Percentiles rank a stretch among this genome's conserved stretches.
Evolutionary conservation across 495 filamentous ascomycete genomes (phyloP).

Genomic region (Aspergillus funiculosus): DNA sequence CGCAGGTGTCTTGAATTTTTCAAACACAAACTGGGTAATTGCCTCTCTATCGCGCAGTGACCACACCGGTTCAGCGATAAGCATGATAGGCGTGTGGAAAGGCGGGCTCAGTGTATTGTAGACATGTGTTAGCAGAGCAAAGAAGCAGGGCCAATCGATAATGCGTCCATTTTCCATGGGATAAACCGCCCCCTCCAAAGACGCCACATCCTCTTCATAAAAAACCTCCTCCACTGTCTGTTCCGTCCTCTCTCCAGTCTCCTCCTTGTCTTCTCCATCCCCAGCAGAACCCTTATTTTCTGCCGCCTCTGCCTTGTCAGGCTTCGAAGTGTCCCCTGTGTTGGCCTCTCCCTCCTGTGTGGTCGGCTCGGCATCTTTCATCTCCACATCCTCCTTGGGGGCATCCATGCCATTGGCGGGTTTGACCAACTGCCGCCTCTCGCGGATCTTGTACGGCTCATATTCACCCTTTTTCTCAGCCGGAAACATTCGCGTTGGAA

Average conservation of each 20-base stretch:
- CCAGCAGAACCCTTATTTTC: constrained; percentile 14
- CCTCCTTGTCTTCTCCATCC: constrained; percentile 15
- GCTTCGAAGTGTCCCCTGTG: constrained; percentile 27
- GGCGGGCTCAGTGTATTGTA: constrained; percentile 81
- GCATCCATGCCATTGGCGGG: constrained; percentile 30
- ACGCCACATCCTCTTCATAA: constrained; percentile 82
- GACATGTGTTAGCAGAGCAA: constrained; percentile 81
- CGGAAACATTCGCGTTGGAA: constrained; percentile 90
- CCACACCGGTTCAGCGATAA: constrained; percentile 84
- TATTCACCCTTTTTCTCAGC: constrained; percentile 72
- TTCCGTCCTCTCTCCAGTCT: constrained; percentile 16
- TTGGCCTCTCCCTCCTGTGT: constrained; percentile 37
- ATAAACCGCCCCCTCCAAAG: constrained; percentile 83
- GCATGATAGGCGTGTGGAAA: constrained; percentile 87
- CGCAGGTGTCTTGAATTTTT: constrained; percentile 90
- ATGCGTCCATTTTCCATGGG: constrained; percentile 82
- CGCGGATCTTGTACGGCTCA: constrained; percentile 75
- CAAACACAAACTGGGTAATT: constrained; percentile 88
- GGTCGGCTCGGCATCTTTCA: constrained; percentile 34
- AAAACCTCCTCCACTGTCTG: constrained; percentile 43
- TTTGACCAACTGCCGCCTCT: constrained; percentile 54
- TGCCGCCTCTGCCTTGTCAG: constrained; percentile 12
- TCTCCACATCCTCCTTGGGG: constrained; percentile 47
- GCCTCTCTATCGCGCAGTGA: constrained; percentile 72
- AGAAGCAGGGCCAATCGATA: constrained; percentile 82